A percentile compares a stretch with the other conserved stretches of the same genome.
Evolutionary conservation across 345 rosid species (phyloP).

Genomic region (Pseudoturritis turrita): DNA sequence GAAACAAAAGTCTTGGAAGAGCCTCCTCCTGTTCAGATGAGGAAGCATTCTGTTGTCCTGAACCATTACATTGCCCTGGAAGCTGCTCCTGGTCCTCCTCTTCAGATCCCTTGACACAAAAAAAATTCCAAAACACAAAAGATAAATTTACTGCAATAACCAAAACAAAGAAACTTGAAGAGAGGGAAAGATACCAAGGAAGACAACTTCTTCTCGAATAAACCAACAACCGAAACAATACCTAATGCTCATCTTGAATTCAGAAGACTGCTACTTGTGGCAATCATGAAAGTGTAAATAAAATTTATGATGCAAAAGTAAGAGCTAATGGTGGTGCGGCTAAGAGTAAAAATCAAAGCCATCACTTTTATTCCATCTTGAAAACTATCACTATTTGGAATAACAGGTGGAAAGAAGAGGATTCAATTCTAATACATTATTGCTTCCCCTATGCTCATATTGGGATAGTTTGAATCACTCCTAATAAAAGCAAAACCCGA

Average conservation of each 20-base stretch:
- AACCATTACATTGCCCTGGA: conserved; percentile 23
- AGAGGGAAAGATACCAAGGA: not conserved
- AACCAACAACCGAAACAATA: conserved; percentile 9
- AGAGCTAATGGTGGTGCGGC: not conserved
- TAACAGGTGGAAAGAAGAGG: conserved; percentile 4
- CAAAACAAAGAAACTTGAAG: conserved; percentile 3
- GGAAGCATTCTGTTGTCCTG: conserved; percentile 23
- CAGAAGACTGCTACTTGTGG: not conserved
- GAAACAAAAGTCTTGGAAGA: conserved; percentile 50
- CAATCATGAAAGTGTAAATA: not conserved
- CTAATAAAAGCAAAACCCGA: conserved; percentile 21
- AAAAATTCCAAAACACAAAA: not conserved
- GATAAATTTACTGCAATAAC: not conserved
- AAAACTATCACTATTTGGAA: not conserved
- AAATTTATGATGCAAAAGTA: not conserved
- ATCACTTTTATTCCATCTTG: not conserved
- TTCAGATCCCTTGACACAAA: conserved; percentile 35
- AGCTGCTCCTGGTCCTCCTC: conserved; percentile 26
- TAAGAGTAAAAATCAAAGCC: not conserved
- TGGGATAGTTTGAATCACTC: conserved; percentile 34
- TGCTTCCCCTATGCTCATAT: conserved; percentile 31
- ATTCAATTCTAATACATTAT: conserved; percentile 9
- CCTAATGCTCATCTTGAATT: conserved; percentile 2
- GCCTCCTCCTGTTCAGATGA: conserved; percentile 33
- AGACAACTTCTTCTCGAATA: conserved; percentile 8